Evolutionary conservation across 1,284 basidiomycete species (phyloP), one percentile per base, ranked within the genome.

Genomic region (Cryptococcus hybrid): DNA sequence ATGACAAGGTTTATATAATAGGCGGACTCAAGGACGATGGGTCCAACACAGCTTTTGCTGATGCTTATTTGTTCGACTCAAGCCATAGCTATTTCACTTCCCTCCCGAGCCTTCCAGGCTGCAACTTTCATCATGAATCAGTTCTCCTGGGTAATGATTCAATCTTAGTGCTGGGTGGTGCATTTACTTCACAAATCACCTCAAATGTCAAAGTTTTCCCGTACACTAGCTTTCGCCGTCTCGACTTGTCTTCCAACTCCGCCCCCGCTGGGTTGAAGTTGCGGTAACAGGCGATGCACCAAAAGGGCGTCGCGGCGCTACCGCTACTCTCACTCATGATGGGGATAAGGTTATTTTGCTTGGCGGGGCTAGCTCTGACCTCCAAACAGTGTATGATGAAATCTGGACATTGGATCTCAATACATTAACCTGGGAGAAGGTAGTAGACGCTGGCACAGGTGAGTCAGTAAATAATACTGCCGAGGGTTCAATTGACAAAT

Each of bases 21-120:
- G 90, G 90, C 2, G 90, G 90, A 3, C 82, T 87, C 75, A 85
- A 82, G 63, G 83, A 85, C 8, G 90, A 92, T 71, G 88, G 85
- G n/a, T 92, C 89, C 7, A 80, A 80, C 4, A 78, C 78, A 47
- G 82, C 80, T 0, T 86, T 87, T 66, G 79, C 82, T 7, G 84
- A 88, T 46, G 82, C 87, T 58, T 90, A 85, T 69, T 73, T 82
- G 37, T 90, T 88, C 74, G 78, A 84, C 67, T 81, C 84, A 0
- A 78, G 81, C 15, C 49, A 62, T 3, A 48, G 55, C 8, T 40
- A 43, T 8, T 92, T 90, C 73, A 77, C 78, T 1, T 68, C 76
- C 30, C 75, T 91, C 39, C 82, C 87, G 2, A 71, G 81, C 60
- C 84, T 83, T 0, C 89, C 89, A 0, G 82, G 83, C 0, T 85